Base-by-base conservation (phyloP, 805 yeast species). In the Starmerella geochares region DNA sequence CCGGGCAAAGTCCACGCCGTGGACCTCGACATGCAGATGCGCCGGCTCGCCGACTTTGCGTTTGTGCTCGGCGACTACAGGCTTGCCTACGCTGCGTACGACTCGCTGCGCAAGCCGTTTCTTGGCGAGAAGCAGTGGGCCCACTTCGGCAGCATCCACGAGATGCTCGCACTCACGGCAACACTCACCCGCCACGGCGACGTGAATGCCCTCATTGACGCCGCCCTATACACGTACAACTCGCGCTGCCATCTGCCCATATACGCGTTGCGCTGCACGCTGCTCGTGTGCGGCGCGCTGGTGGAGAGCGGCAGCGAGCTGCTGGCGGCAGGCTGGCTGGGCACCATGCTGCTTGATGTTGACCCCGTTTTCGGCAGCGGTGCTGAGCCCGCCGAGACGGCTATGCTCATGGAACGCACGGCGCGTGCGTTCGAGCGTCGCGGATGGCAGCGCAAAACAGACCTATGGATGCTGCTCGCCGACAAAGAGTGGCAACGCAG, bases 21-120 rank as follows among this genome's bases (percentile, higher is more conserved):
- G 21, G 54, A 54, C 20, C 17, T 50, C 0, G 96, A 86, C 58
- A 83, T 85, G 61, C 72, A 77, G 38, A 72, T 87, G 24, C 71
- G 97, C 46, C 82, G 83, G 61, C 69, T 90, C 24, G 97, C 94
- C 0, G 98, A 92, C 64, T 86, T 94, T 86, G 79, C 87, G 6
- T 79, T 90, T 60, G 85, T 92, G 79, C 67, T 88, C n/a, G 76
- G 87, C 32, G 96, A 92, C 67, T 90, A 83, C 71, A 80, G 81
- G 62, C 79, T 78, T 51, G 92, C 96, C 2, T 81, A 83, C 60
- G 71, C 83, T 1, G 83, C 86, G 1, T 90, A 90, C 63, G 97
- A 90, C 52, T 63, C 85, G 46, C 72, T 86, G 33, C 81, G 81
- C 52, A 81, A 83, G 59, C 96, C 88, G 62, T 81, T 81, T 56